Base-by-base conservation (phyloP, 1,284 basidiomycete species). In the Rhizoctonia solani region DNA sequence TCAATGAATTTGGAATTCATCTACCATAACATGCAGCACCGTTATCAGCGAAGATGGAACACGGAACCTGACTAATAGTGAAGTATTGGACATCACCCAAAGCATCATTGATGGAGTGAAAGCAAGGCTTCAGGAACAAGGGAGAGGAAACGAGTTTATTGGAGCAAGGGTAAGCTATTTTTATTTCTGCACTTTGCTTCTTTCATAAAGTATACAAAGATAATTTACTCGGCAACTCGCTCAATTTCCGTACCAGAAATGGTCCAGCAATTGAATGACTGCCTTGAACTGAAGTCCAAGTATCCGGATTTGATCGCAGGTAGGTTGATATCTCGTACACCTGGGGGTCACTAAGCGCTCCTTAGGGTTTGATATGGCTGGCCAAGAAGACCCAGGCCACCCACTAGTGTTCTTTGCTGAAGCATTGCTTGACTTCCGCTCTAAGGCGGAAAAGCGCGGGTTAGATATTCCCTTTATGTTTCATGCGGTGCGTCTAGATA, bases 341-440 rank as follows among this genome's bases (percentile, higher is more conserved):
- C 8, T 46, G 8, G 13, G 9, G 21, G 5, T 19, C 8, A 58
- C 5, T 58, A 34, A 55, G 46, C 39, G 49, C 50, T 39, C 34
- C 8, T 49, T 66, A 87, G 88, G 89, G 1, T 92, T 92, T 71
- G 90, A 92, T 76, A 80, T 92, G n/a, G 90, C 91, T 14, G 89
- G 90, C 8, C 81, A 88, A 68, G 89, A 92, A 72, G 87, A 91
- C 72, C 77, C 78, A 1, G 73, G 85, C 16, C 79, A 79, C 23
- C 86, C 89, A n/a, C 79, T 91, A 30, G 82, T 80, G 9, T 79
- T 87, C 71, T 92, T 91, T 74, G 74, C 86, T 29, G 82, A 84
- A 37, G 81, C 83, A n/a, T 79, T 92, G 14, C 76, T 88, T 6
- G 78, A 78, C 29, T 91, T 91, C 77, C 78, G 81, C 37, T 76